Conservation (phyloP, 2,329 filamentous ascomycete genomes). For the Lomentospora prolificans region DNA sequence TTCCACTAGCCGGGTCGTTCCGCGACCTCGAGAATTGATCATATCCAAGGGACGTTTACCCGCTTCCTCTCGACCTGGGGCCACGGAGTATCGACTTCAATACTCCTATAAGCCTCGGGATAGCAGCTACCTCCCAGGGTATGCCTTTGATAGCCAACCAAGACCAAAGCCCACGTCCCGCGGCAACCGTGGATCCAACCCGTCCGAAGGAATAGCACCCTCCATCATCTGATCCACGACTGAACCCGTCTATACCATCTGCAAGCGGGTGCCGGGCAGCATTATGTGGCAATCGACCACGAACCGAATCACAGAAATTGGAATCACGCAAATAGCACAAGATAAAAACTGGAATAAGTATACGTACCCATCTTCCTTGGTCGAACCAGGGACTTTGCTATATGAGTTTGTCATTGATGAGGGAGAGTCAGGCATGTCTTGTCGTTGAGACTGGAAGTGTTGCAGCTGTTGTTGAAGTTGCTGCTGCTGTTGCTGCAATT, state of each 20-base stretch:
- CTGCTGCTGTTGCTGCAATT: constrained; percentile 15
- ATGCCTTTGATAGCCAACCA: not conserved
- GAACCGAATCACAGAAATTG: not conserved
- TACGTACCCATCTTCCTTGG: constrained; percentile 35
- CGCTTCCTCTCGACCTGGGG: not conserved
- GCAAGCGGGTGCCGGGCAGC: not conserved
- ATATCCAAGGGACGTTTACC: not conserved
- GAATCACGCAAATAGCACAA: not conserved
- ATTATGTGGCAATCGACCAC: not conserved
- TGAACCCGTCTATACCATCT: not conserved
- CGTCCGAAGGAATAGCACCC: not conserved
- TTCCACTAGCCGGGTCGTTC: not conserved
- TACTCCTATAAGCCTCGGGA: not conserved
- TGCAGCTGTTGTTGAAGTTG: constrained; percentile 18
- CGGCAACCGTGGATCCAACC: not conserved
- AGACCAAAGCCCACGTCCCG: not conserved
- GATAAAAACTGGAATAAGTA: not conserved
- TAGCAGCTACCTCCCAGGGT: not conserved
- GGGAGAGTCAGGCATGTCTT: constrained; percentile 3
- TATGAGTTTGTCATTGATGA: not conserved
- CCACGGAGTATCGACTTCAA: not conserved
- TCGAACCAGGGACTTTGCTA: not conserved
- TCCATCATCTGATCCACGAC: no score
- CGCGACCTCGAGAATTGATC: not conserved
- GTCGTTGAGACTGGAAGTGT: constrained; percentile 16